Base-by-base conservation (phyloP, 306 rosid genomes). In the Vigna trinervia region DNA sequence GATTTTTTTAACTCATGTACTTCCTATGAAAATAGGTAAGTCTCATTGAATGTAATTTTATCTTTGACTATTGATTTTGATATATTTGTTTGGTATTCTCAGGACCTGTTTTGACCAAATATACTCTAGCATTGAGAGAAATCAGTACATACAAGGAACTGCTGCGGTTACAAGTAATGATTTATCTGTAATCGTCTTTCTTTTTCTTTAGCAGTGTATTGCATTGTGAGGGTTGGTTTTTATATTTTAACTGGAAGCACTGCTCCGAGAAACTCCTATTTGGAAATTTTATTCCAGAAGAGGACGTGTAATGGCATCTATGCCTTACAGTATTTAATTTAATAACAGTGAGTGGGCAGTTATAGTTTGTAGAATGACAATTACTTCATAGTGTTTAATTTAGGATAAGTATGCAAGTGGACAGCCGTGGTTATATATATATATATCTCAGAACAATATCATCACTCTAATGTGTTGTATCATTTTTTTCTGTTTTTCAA, bases 51-150 rank as follows among this genome's bases (percentile, higher is more conserved):
- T 75, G 23, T 23, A 52, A 56, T 28, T 30, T 82, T 80, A 19
- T 36, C 62, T 48, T 73, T 19, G 65, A 56, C 34, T 36, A 38
- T 73, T 78, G 56, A 23, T 64, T 58, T 69, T 81, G 30, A 85
- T 59, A 60, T 73, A 41, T 12, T 80, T 58, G 9, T 66, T 76
- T 56, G 56, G 47, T 76, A 81, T 59, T 48, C 61, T 77, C 74
- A 95, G 99, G 97, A 71, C 97, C 97, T 77, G 93, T 89, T 65
- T 88, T 92, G 94, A 82, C 89, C 76, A 95, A 95, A 86, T 95
- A 90, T 78, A 90, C 97, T 14, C 77, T 89, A 50, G 96, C 96
- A 22, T 75, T 95, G 80, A 95, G 98, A 86, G 97, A 95, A 88
- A 92, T 95, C 75, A 85, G 89, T 70, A 90, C 99, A 39, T 92